Conservation (phyloP, 148 eudicot species). For the Persicaria tinctoria region DNA sequence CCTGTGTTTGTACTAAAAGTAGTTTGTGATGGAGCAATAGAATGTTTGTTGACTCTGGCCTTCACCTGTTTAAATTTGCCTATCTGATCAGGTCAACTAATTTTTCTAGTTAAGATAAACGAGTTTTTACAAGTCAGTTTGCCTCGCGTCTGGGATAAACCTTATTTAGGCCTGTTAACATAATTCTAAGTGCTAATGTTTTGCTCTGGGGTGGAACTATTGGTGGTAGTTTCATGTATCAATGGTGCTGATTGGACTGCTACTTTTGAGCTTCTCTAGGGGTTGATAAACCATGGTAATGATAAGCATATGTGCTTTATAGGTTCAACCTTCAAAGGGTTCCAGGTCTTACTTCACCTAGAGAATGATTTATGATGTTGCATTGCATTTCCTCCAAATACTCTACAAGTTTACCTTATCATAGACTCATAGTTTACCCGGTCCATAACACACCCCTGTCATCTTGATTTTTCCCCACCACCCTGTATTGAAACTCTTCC, state of each 20-base stretch:
- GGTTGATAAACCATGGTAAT: not conserved
- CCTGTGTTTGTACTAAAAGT: too few relatives aligned
- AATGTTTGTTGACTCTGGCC: not conserved
- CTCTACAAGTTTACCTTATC: not conserved
- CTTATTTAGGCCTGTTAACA: not conserved
- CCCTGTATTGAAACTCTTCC: not conserved
- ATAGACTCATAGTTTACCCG: not conserved
- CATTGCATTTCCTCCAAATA: not conserved
- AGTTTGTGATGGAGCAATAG: too few relatives aligned
- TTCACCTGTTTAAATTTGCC: not conserved
- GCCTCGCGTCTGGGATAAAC: not conserved
- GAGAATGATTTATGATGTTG: not conserved
- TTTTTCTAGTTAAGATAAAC: not conserved
- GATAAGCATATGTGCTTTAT: not conserved
- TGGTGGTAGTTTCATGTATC: not conserved
- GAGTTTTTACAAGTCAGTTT: not conserved
- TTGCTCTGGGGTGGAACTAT: not conserved
- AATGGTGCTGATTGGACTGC: not conserved
- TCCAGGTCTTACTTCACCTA: too few relatives aligned
- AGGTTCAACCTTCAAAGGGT: not conserved
- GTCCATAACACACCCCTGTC: not conserved
- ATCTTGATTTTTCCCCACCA: not conserved
- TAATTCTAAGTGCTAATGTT: not conserved
- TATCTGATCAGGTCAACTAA: not conserved
- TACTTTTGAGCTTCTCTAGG: not conserved